Percentiles rank a stretch among this genome's conserved stretches.
Conservation (phyloP, 2,329 filamentous ascomycete genomes). For the Meredithiella fracta region DNA sequence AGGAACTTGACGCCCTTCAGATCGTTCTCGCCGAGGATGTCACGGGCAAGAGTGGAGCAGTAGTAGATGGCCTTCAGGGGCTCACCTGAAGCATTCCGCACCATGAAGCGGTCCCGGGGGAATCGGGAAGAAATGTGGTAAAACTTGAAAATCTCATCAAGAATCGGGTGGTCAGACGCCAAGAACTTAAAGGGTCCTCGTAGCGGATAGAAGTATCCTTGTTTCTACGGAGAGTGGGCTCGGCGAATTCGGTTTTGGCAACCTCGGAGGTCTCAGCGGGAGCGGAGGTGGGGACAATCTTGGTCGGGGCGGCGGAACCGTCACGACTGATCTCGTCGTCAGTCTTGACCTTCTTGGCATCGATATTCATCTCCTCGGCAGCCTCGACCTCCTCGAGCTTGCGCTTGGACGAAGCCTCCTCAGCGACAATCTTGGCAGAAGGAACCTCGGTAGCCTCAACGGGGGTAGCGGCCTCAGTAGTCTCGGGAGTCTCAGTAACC, state of each 20-base stretch:
- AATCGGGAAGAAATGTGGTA: conserved; percentile 75
- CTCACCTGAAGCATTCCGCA: conserved; percentile 77
- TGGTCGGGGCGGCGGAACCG: conserved; percentile 11
- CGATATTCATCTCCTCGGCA: conserved; percentile 22
- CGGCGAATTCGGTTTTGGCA: not conserved
- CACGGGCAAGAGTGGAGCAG: conserved; percentile 66
- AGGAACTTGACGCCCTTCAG: conserved; percentile 87
- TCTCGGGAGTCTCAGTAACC: conserved; percentile 15
- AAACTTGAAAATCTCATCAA: conserved; percentile 63
- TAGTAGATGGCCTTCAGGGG: conserved; percentile 96
- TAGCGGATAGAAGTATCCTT: conserved; percentile 30
- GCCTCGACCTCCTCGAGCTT: conserved; percentile 23
- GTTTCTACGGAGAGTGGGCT: conserved; percentile 15
- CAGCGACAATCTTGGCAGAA: conserved; percentile 18
- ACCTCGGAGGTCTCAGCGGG: conserved; percentile 14
- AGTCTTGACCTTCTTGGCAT: conserved; percentile 20
- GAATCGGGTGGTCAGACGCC: conserved; percentile 53
- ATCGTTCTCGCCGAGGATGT: conserved; percentile 76
- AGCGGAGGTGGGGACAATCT: not conserved
- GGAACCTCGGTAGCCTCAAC: conserved; percentile 18
- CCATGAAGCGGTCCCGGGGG: conserved; percentile 83
- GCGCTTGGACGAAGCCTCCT: conserved; percentile 22
- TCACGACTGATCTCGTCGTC: conserved; percentile 15
- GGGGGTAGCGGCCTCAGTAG: not conserved
- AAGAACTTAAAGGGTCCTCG: conserved; percentile 93